Evolutionary conservation across 2,329 filamentous ascomycete genomes (phyloP).

Genomic region (Stemphylium vesicarium): DNA sequence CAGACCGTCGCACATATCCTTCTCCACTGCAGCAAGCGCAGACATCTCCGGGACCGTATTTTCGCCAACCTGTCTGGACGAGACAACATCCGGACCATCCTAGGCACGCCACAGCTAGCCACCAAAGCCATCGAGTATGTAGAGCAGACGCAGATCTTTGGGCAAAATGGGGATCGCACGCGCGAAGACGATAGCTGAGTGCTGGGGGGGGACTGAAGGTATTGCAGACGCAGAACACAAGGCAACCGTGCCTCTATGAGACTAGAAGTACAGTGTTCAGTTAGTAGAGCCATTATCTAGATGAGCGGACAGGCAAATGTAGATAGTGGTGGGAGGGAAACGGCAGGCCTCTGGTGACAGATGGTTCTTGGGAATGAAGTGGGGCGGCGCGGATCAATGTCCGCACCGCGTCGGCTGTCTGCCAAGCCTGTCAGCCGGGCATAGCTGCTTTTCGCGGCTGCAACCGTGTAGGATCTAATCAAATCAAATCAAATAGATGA

Average conservation of each 20-base stretch:
- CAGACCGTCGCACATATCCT: conserved; percentile 25
- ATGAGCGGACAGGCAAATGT: not conserved
- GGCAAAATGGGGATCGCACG: conserved; percentile 12
- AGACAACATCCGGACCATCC: conserved; percentile 19
- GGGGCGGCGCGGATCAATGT: conserved; percentile 18
- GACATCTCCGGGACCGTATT: conserved; percentile 19
- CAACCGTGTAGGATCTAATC: conserved; percentile 12
- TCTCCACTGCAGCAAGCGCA: conserved; percentile 15
- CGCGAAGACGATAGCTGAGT: conserved; percentile 13
- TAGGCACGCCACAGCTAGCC: conserved; percentile 18
- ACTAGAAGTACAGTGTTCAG: conserved; percentile 10
- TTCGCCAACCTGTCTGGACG: conserved; percentile 21
- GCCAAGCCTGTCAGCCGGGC: conserved; percentile 11
- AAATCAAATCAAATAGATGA: conserved; percentile 3
- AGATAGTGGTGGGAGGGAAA: not conserved
- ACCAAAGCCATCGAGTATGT: conserved; percentile 23
- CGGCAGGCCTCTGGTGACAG: conserved; percentile 1
- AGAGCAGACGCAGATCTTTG: conserved; percentile 29
- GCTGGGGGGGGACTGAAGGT: conserved; percentile 21
- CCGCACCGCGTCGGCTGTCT: conserved; percentile 17
- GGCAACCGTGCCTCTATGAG: conserved; percentile 21
- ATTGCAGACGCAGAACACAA: conserved; percentile 13
- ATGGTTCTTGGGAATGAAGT: conserved; percentile 1
- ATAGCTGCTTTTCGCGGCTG: conserved; percentile 20
- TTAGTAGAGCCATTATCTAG: conserved; percentile 1